A percentile compares a stretch with the other conserved stretches of the same genome.
Evolutionary conservation across 2,329 filamentous ascomycete genomes (phyloP).

Genomic region (Elsinoe necatrix): DNA sequence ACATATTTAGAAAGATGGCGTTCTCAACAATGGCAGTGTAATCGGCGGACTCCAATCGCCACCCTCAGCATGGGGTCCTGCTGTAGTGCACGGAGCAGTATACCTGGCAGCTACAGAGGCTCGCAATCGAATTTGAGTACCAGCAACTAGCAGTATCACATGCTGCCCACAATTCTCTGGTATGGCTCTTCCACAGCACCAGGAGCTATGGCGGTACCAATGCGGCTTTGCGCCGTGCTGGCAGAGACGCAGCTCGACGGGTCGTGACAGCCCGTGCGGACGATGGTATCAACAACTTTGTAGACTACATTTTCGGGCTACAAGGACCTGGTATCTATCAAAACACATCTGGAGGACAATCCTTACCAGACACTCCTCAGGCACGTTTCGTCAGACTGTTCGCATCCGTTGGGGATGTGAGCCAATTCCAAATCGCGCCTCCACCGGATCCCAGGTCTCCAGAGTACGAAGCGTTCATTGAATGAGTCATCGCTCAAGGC

Average conservation of each 20-base stretch:
- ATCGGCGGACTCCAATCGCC: conserved; percentile 25
- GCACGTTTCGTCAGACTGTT: conserved; percentile 24
- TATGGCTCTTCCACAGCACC: conserved; percentile 26
- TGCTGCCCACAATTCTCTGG: conserved; percentile 25
- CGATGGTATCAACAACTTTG: conserved; percentile 24
- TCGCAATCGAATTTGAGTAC: conserved; percentile 22
- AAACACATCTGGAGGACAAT: conserved; percentile 21
- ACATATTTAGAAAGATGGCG: conserved; percentile 9
- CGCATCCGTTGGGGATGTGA: conserved; percentile 23
- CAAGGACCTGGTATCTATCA: conserved; percentile 24
- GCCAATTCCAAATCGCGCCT: conserved; percentile 21
- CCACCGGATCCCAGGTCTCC: conserved; percentile 22
- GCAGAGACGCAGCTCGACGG: conserved; percentile 20
- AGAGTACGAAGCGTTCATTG: conserved; percentile 22
- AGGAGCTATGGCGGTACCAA: conserved; percentile 24
- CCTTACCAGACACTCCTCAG: conserved; percentile 25
- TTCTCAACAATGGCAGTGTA: conserved; percentile 23
- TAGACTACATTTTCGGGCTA: conserved; percentile 21
- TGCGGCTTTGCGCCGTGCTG: conserved; percentile 21
- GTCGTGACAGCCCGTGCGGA: conserved; percentile 23
- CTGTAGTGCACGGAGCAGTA: conserved; percentile 24
- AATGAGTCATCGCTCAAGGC: conserved; percentile 23
- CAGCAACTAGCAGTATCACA: conserved; percentile 27
- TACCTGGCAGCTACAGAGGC: conserved; percentile 23
- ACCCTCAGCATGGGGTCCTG: conserved; percentile 26